A percentile compares a stretch with the other conserved stretches of the same genome.
Evolutionary conservation across 306 rosid species (phyloP).

Genomic region (Acacia confusa): DNA sequence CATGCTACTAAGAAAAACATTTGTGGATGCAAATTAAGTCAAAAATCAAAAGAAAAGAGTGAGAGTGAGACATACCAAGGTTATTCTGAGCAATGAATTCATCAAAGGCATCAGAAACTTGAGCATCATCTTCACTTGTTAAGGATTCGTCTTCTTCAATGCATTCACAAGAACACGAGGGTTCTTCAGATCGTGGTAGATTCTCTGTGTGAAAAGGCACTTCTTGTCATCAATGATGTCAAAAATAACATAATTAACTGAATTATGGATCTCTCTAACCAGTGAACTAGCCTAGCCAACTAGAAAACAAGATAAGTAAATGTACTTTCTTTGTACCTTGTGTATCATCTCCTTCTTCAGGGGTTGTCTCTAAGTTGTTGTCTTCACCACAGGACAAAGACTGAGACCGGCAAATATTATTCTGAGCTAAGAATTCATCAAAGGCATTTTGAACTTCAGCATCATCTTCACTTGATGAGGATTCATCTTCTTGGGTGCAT

Average conservation of each 20-base stretch:
- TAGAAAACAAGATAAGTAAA: background rate
- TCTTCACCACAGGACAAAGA: conserved; percentile 25
- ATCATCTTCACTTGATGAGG: conserved; percentile 46
- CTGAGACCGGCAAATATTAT: conserved; percentile 36
- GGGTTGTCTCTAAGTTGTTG: conserved; percentile 31
- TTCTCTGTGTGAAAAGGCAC: conserved; percentile 26
- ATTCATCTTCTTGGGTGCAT: conserved; percentile 41
- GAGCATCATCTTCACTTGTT: conserved; percentile 40
- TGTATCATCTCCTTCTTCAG: conserved; percentile 34
- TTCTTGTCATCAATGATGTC: conserved; percentile 8
- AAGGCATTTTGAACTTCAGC: conserved; percentile 38
- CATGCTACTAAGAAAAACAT: no score
- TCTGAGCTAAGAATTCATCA: conserved; percentile 42
- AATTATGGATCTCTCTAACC: conserved; percentile 8
- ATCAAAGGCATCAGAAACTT: conserved; percentile 42
- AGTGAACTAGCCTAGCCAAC: conserved; percentile 9
- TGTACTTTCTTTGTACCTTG: conserved; percentile 48
- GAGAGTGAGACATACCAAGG: conserved; percentile 42
- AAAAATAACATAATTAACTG: conserved; percentile 2
- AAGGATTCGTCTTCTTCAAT: conserved; percentile 38
- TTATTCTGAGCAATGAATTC: conserved; percentile 45
- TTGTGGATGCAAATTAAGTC: no score
- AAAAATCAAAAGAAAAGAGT: background rate
- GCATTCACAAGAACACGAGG: conserved; percentile 29
- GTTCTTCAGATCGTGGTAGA: conserved; percentile 35